These are phyloP conservation scores for Starmerella lactis-condensi DNA, from an alignment of 805 yeast genomes.

Conservation along the genomic window DNA sequence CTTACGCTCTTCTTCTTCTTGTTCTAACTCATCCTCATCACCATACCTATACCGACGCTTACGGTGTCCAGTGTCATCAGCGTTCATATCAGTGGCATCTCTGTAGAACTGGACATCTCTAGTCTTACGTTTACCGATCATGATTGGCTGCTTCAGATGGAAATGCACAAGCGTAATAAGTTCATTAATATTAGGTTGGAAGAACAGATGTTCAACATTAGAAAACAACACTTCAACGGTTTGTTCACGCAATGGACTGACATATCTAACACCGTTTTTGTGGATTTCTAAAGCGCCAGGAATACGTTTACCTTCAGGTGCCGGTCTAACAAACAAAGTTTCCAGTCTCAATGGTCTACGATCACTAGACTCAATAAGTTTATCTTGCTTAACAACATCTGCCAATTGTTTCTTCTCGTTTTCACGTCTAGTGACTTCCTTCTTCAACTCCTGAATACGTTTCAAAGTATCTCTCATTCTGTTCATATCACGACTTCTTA, in stretches of 20 bases:
- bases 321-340: conserved; percentile 78
- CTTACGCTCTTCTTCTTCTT: conserved; percentile 94
- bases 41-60: conserved; percentile 77
- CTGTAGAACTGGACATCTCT: conserved; percentile 90
- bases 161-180: conserved; percentile 80
- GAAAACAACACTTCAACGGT: conserved; percentile 72
- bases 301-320: conserved; percentile 89
- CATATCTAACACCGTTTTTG: conserved; percentile 89
- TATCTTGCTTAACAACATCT: conserved; percentile 87
- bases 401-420: conserved; percentile 79
- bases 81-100: conserved; percentile 88
- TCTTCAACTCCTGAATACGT: conserved; percentile 79
- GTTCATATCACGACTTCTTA: conserved; percentile 78
- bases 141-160: conserved; percentile 77
- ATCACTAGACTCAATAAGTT: conserved; percentile 58
- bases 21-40: conserved; percentile 95
- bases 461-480: conserved; percentile 79
- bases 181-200: conserved; percentile 93
- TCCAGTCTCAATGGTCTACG: conserved; percentile 77
- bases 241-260: conserved; percentile 69
- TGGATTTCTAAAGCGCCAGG: conserved; percentile 84
- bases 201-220: conserved; percentile 81
- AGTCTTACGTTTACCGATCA: conserved; percentile 90
- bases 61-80: conserved; percentile 92
- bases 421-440: conserved; percentile 77